phyloP scores from a whole-genome alignment of 441 rosid species.

The Arabidopsis hybrid region DNA sequence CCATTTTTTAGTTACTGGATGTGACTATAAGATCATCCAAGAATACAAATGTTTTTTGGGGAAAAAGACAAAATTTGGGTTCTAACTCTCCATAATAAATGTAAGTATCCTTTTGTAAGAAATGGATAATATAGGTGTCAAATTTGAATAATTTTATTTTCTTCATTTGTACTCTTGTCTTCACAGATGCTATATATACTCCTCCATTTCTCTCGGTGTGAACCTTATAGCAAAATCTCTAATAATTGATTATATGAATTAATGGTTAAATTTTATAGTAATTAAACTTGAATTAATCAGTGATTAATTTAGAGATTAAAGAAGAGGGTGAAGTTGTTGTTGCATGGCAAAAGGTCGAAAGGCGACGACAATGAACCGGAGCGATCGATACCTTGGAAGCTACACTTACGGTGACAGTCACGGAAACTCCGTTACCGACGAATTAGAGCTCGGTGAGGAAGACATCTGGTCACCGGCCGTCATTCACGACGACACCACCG shows the following conservation, averaged over 20 bases:
- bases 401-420: conserved; percentile 44
- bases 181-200: conserved; percentile 34
- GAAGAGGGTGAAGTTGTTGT: background rate
- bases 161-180: conserved; percentile 7
- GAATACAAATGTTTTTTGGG: no score
- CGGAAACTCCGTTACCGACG: conserved; percentile 39
- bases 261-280: background rate
- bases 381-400: conserved; percentile 59
- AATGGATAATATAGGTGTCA: conserved; percentile 1
- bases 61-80: conserved; percentile 6
- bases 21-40: background rate
- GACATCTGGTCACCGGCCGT: conserved; percentile 78
- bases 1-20: background rate
- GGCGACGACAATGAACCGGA: conserved; percentile 56
- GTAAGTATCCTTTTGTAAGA: background rate
- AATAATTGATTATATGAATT: background rate
- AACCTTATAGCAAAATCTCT: conserved; percentile 43
- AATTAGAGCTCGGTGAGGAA: conserved; percentile 73
- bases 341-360: conserved; percentile 73
- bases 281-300: background rate
- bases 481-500: conserved; percentile 38
- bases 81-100: background rate
- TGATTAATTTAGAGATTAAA: background rate
- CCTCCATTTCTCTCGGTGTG: conserved; percentile 20
- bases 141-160: background rate